Evolutionary conservation across 2,329 filamentous ascomycete genomes (phyloP), one percentile per base, ranked within the genome.

Genomic region (Claviceps sp.): DNA sequence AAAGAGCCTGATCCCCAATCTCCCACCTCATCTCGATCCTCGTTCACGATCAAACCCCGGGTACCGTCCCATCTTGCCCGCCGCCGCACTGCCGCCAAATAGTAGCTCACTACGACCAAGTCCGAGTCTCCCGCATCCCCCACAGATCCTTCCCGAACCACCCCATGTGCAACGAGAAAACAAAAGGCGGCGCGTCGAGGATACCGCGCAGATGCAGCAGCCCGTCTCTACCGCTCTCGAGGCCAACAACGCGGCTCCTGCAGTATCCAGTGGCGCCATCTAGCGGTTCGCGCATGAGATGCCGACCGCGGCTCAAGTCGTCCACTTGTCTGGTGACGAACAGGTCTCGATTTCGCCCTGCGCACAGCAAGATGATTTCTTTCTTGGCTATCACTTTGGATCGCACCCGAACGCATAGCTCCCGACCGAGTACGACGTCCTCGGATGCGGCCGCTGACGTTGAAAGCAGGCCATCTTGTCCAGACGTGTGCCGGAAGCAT

Each of bases 11-110:
- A 61, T 57, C 18, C 61, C 67, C 13, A 56, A 63, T 13, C 57
- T 65, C 18, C 67, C 68, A 7, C 65, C 65, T 43, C 60, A 58
- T 16, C 58, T 67, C 5, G 64, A 64, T 9, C 66, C 65, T 11
- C 62, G 64, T 22, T 61, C 63, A 3, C 49, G 48, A 38, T 52
- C 57, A 20, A 44, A 46, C 2, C 37, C 51, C 9, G 56, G 50
- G 16, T 50, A 52, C 20, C 51, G 52, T 7, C 37, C 54, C 2
- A 53, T 58, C 22, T 38, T 59, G 22, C 58, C 57, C 3, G 55
- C 58, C 2, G 54, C 58, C 2, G 45, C 47, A n/a, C 24, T 30
- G 18, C 45, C 44, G 26, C 13, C 49, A 46, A 24, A 18, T 8
- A 47, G 41, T 22, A 18, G 41, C 13, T 11, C n/a, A 5, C 3